phyloP scores from a whole-genome alignment of 2,329 filamentous ascomycete species.

The Penicillium sp. region DNA sequence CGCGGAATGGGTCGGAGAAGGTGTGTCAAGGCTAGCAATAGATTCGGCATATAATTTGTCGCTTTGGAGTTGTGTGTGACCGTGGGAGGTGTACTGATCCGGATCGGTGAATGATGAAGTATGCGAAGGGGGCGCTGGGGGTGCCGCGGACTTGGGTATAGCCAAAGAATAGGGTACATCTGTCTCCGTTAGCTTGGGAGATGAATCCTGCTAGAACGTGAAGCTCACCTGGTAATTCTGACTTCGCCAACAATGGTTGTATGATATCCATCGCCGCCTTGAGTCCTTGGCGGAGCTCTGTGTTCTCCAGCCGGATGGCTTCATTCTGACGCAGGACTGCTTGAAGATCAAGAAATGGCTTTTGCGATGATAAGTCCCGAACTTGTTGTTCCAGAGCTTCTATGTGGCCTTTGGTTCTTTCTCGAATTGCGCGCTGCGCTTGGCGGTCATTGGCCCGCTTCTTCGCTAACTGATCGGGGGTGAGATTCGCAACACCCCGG shows the following conservation, averaged over 20 bases:
- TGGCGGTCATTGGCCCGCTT: conserved; percentile 90
- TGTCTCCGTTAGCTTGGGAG: conserved; percentile 11
- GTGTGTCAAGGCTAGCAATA: conserved; percentile 28
- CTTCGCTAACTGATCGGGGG: conserved; percentile 79
- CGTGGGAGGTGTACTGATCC: conserved; percentile 22
- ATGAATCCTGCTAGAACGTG: not conserved
- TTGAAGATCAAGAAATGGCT: conserved; percentile 81
- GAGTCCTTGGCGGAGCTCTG: conserved; percentile 68
- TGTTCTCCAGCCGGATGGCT: conserved; percentile 72
- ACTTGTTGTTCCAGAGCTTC: conserved; percentile 70
- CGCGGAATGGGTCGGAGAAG: conserved; percentile 31
- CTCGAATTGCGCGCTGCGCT: conserved; percentile 77
- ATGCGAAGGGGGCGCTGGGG: conserved; percentile 21
- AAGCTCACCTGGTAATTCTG: conserved; percentile 45
- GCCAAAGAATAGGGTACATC: conserved; percentile 17
- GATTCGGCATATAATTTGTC: conserved; percentile 32
- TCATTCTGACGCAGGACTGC: conserved; percentile 71
- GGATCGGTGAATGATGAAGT: conserved; percentile 29
- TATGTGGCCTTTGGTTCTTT: conserved; percentile 76
- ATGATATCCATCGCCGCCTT: conserved; percentile 58
- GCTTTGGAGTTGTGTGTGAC: conserved; percentile 16
- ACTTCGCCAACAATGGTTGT: conserved; percentile 42
- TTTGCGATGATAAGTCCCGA: conserved; percentile 69
- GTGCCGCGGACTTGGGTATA: conserved; percentile 15
- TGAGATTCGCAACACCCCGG: conserved; percentile 80